Evolutionary conservation across 2,329 filamentous ascomycete genomes (phyloP).

Genomic region (Fusarium tupiense): DNA sequence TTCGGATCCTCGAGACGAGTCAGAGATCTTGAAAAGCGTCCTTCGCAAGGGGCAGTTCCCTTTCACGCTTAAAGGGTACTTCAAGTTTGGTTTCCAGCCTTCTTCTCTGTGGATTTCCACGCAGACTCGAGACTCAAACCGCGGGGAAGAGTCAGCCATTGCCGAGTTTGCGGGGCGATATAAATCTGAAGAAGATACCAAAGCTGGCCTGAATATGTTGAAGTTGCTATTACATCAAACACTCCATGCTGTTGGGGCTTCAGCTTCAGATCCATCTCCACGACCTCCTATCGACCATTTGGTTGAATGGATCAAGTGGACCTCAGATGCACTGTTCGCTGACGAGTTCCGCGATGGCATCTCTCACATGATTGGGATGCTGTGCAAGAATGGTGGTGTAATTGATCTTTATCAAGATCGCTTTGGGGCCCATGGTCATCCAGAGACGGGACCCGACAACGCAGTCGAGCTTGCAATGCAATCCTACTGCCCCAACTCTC

Average conservation of each 20-base stretch:
- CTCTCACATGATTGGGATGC: background rate
- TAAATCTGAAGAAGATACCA: background rate
- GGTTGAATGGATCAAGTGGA: background rate
- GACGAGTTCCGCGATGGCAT: background rate
- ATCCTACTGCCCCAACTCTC: background rate
- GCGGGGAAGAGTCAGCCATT: background rate
- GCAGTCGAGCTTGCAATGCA: slow-evolving; percentile 18
- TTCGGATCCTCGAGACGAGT: background rate
- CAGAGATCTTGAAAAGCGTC: background rate
- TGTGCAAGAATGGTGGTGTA: background rate
- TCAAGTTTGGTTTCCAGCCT: background rate
- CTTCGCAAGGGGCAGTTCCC: background rate
- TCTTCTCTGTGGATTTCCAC: background rate
- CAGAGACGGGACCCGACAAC: background rate
- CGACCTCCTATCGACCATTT: background rate
- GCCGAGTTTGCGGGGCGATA: background rate
- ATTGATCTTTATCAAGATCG: slow-evolving; percentile 18
- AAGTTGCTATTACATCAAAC: background rate
- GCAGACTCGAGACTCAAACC: background rate
- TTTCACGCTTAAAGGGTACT: background rate
- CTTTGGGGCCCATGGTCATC: background rate
- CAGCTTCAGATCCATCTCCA: background rate
- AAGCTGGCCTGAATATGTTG: background rate
- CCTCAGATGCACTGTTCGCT: background rate
- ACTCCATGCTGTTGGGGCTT: background rate